Percentiles rank a stretch among this genome's conserved stretches.
Evolutionary conservation across 1,284 basidiomycete species (phyloP).

Genomic region (Chiua sp.): DNA sequence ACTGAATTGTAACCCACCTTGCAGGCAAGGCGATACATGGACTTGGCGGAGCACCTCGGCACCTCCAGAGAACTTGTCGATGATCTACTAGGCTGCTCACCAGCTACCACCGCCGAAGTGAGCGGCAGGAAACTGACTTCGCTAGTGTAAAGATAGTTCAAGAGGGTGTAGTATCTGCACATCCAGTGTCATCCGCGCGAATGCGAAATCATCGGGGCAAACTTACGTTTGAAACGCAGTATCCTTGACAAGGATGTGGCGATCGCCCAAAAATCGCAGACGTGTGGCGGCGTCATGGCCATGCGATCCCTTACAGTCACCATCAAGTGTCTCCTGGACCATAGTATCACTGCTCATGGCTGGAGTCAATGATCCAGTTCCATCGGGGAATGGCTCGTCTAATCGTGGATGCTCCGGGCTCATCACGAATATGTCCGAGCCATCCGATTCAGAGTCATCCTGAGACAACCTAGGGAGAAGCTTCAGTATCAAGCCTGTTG

Average conservation of each 20-base stretch:
- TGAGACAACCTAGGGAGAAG: background rate
- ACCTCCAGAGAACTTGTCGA: constrained; percentile 1
- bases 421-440: background rate
- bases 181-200: background rate
- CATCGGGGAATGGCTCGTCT: background rate
- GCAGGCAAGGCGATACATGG: constrained; percentile 36
- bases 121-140: constrained; percentile 33
- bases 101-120: constrained; percentile 5
- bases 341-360: background rate
- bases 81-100: background rate
- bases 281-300: background rate
- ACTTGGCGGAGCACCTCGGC: constrained; percentile 35
- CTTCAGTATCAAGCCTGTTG: no score
- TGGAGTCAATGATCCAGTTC: background rate
- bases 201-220: background rate
- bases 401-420: background rate
- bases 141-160: constrained; percentile 34
- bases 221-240: constrained; percentile 36
- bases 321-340: background rate
- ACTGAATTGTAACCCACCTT: constrained; percentile 21
- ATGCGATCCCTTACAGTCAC: no score
- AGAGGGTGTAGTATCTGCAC: constrained; percentile 33
- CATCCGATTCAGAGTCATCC: background rate
- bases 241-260: constrained; percentile 33
- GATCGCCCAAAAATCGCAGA: constrained; percentile 16